A percentile compares a stretch with the other conserved stretches of the same genome.
Conservation (phyloP, 805 yeast species). For the Wickerhamomyces tratensis region DNA sequence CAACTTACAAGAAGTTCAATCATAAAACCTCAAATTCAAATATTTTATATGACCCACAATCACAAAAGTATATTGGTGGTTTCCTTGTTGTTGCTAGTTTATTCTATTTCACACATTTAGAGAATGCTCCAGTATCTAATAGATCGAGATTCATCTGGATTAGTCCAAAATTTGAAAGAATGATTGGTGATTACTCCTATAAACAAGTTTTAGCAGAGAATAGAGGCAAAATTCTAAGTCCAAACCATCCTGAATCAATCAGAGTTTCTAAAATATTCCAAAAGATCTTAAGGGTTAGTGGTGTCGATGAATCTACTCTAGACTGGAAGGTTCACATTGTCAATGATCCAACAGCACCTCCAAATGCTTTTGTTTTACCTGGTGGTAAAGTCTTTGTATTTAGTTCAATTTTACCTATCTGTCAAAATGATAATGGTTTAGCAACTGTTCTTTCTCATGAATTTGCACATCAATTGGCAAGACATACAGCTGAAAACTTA, state of each 20-base stretch:
- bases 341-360: slow-evolving; percentile 62
- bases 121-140: slow-evolving; percentile 75
- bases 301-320: slow-evolving; percentile 20
- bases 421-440: slow-evolving; percentile 77
- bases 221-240: slow-evolving; percentile 45
- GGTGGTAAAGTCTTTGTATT: slow-evolving; percentile 94
- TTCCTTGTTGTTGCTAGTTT: slow-evolving; percentile 25
- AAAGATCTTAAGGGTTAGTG: slow-evolving; percentile 51
- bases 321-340: slow-evolving; percentile 82
- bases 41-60: slow-evolving; percentile 15
- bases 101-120: slow-evolving; percentile 43
- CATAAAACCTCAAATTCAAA: slow-evolving; percentile 7
- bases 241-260: slow-evolving; percentile 45
- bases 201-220: slow-evolving; percentile 48
- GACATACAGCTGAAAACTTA: slow-evolving; percentile 80
- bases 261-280: slow-evolving; percentile 55
- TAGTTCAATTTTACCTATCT: slow-evolving; percentile 65
- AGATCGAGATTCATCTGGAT: slow-evolving; percentile 65
- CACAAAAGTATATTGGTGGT: slow-evolving; percentile 22
- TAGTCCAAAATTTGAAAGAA: slow-evolving; percentile 52
- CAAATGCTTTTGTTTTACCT: slow-evolving; percentile 94
- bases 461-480: slow-evolving; percentile 86
- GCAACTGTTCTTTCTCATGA: slow-evolving; percentile 96
- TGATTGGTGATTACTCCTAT: slow-evolving; percentile 58
- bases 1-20: slow-evolving; percentile 30